Base-by-base conservation (phyloP, 306 rosid species). In the Ormosia emarginata region DNA sequence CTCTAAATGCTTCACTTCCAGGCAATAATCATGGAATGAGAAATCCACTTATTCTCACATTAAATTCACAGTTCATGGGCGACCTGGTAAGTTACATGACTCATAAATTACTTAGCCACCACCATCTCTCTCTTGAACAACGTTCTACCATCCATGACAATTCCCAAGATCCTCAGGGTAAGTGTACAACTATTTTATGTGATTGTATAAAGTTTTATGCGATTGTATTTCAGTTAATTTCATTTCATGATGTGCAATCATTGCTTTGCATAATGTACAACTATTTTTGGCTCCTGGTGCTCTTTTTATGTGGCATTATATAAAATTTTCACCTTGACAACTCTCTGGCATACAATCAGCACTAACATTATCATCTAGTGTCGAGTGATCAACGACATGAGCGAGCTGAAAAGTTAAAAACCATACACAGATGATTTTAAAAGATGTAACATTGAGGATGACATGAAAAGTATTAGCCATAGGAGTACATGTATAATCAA, bases 91-190 rank as follows among this genome's bases (percentile, higher is more conserved):
- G 0, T 1, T 0, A 24, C 24, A 24, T 24, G 24, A 24, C 24
- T 24, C 24, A 24, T 24, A 24, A 24, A 24, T 24, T 24, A 24
- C 24, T 24, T 24, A 0, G 24, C 24, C 24, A 24, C 24, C 24
- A 24, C 24, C 24, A 24, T 24, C 24, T 24, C 24, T 24, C 24
- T 24, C 24, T 24, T 24, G 24, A 24, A 24, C 24, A 24, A 24
- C 24, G 24, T 24, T 24, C 24, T 24, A 24, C 24, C 24, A 24
- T 24, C 24, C 24, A 24, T 24, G 24, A 24, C 24, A 24, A 24
- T 24, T 24, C 24, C 24, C 24, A 24, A 24, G 12, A 56, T 67
- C 62, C 59, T 39, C 82, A 55, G n/a, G 83, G 85, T 81, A 65
- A 71, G 81, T 71, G 13, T 24, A 24, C 24, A 24, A 24, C 24